These are phyloP conservation scores for Agaricus subrufescens DNA, from an alignment of 768 basidiomycete species.

Conservation along the genomic window DNA sequence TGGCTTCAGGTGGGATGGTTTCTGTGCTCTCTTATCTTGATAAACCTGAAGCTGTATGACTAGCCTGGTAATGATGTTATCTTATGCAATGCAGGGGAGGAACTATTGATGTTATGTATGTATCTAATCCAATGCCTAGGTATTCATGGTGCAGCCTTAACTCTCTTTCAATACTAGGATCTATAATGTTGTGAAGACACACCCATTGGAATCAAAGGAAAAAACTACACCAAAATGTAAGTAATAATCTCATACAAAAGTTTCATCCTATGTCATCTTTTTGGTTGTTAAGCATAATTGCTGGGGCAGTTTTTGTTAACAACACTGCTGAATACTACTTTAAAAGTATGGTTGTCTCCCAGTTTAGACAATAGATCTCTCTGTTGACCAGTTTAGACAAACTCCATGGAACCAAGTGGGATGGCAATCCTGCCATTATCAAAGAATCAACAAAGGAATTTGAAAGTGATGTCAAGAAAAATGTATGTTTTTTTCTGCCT, in stretches of 20 bases:
- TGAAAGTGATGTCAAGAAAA: background rate
- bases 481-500: background rate
- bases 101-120: background rate
- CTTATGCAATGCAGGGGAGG: slow-evolving; percentile 1
- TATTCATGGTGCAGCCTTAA: background rate
- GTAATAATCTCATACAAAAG: background rate
- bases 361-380: background rate
- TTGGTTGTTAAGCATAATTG: background rate
- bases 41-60: background rate
- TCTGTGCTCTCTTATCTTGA: background rate
- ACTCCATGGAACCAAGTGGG: background rate
- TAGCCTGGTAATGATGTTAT: background rate
- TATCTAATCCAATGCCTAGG: background rate
- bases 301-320: background rate
- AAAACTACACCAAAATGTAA: background rate
- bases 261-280: background rate
- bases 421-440: background rate
- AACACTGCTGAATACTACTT: background rate
- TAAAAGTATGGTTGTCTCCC: background rate
- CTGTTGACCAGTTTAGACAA: background rate
- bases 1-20: background rate
- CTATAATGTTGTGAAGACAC: background rate
- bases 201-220: background rate
- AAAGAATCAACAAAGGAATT: background rate
- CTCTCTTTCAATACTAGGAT: background rate